These are phyloP conservation scores for Groenewaldozyma tartarivorans DNA, from an alignment of 805 yeast genomes.

Conservation along the genomic window DNA sequence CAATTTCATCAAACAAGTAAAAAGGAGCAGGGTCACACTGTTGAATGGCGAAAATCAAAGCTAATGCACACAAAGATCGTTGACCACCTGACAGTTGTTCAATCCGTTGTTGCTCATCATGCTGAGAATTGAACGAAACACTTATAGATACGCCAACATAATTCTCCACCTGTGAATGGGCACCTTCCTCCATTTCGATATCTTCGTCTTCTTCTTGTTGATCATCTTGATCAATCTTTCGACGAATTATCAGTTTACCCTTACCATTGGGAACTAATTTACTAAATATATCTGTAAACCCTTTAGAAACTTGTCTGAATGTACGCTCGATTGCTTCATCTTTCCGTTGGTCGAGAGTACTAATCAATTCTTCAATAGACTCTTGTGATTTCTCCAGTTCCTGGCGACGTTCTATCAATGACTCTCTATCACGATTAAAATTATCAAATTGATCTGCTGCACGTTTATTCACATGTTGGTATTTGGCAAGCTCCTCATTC, in stretches of 20 bases:
- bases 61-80: slow-evolving; percentile 91
- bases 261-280: slow-evolving; percentile 74
- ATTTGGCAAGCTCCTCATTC: slow-evolving; percentile 49
- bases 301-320: slow-evolving; percentile 63
- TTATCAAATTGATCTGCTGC: slow-evolving; percentile 76
- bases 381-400: slow-evolving; percentile 63
- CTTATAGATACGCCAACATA: slow-evolving; percentile 76
- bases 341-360: slow-evolving; percentile 64
- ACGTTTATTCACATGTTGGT: slow-evolving; percentile 75
- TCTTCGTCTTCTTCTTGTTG: slow-evolving; percentile 21
- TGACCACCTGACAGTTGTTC: slow-evolving; percentile 97
- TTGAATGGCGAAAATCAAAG: slow-evolving; percentile 88
- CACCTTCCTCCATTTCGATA: slow-evolving; percentile 15
- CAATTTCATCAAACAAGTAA: slow-evolving; percentile 91
- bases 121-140: slow-evolving; percentile 81
- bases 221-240: slow-evolving; percentile 21
- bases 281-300: slow-evolving; percentile 68
- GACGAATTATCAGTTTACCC: slow-evolving; percentile 64
- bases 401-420: slow-evolving; percentile 50
- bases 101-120: slow-evolving; percentile 75
- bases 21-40: slow-evolving; percentile 96
- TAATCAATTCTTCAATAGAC: slow-evolving; percentile 65
- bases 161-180: slow-evolving; percentile 34
- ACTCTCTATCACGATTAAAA: slow-evolving; percentile 64
- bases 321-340: slow-evolving; percentile 73